A percentile compares a stretch with the other conserved stretches of the same genome.
Conservation (phyloP, 1,139 yeast species). For the Scheffersomyces parashehatae region DNA sequence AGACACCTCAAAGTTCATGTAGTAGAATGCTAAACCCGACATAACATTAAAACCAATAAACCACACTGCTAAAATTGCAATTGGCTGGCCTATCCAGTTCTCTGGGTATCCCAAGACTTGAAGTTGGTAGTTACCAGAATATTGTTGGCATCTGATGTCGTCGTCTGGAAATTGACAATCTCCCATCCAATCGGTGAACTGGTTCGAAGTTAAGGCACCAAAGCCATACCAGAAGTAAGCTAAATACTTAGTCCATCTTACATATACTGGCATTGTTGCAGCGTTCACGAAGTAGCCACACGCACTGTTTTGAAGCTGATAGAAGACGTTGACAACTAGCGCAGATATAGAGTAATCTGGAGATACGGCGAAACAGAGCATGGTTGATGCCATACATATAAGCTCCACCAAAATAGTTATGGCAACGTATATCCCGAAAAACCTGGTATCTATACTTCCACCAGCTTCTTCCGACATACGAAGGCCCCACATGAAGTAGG, state of each 20-base stretch:
- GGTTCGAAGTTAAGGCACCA: slow-evolving; percentile 68
- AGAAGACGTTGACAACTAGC: slow-evolving; percentile 60
- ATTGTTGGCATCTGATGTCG: slow-evolving; percentile 31
- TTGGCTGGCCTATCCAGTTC: slow-evolving; percentile 69
- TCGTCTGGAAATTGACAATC: slow-evolving; percentile 48
- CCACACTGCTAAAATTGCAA: slow-evolving; percentile 63
- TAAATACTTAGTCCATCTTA: slow-evolving; percentile 77
- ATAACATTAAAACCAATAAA: slow-evolving; percentile 52
- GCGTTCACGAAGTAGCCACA: slow-evolving; percentile 83
- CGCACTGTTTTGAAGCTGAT: slow-evolving; percentile 74
- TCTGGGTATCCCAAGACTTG: slow-evolving; percentile 59
- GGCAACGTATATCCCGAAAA: slow-evolving; percentile 65
- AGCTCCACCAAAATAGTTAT: slow-evolving; percentile 57
- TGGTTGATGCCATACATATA: slow-evolving; percentile 57
- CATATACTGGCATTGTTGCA: slow-evolving; percentile 77
- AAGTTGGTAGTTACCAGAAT: slow-evolving; percentile 58
- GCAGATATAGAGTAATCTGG: slow-evolving; percentile 69
- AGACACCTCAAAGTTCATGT: slow-evolving; percentile 53
- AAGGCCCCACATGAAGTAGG: slow-evolving; percentile 81
- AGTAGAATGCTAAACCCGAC: slow-evolving; percentile 47
- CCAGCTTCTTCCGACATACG: slow-evolving; percentile 27
- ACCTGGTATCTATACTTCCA: slow-evolving; percentile 23
- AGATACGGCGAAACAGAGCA: slow-evolving; percentile 57
- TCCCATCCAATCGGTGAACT: slow-evolving; percentile 61
- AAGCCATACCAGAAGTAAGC: slow-evolving; percentile 79